Conservation (phyloP, 805 yeast genomes). For the Wickerhamiella shivajii region DNA sequence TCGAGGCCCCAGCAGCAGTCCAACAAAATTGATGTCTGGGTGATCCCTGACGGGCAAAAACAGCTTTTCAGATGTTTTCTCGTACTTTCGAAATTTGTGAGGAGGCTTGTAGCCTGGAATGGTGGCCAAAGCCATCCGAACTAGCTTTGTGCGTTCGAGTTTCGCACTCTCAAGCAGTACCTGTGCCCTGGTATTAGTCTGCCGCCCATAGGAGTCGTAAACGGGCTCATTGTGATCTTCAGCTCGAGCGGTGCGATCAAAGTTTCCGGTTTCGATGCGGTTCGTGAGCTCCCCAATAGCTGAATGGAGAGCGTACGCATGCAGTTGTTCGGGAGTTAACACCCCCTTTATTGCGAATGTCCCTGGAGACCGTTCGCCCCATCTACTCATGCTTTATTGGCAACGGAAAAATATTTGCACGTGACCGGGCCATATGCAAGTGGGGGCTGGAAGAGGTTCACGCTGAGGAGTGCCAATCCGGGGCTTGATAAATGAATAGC, state of each 20-base stretch:
- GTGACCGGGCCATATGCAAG: no score
- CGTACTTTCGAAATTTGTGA: constrained; percentile 53
- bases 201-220: constrained; percentile 69
- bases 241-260: background rate
- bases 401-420: no score
- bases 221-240: constrained; percentile 45
- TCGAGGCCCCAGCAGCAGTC: constrained; percentile 84
- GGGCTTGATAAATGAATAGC: no score
- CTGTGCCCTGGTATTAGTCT: constrained; percentile 71
- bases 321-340: constrained; percentile 64
- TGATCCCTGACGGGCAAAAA: constrained; percentile 74
- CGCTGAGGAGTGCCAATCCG: no score
- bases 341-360: no score
- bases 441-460: no score
- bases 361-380: no score
- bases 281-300: constrained; percentile 71
- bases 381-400: no score
- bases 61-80: constrained; percentile 63
- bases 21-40: constrained; percentile 88
- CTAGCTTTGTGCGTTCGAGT: constrained; percentile 62
- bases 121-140: constrained; percentile 56
- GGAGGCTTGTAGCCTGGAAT: constrained; percentile 77
- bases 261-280: constrained; percentile 25
- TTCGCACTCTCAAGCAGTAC: constrained; percentile 49
- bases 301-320: constrained; percentile 46